Base-by-base conservation (phyloP, 192 early-diverging fungal species). In the Funneliformis geosporum region DNA sequence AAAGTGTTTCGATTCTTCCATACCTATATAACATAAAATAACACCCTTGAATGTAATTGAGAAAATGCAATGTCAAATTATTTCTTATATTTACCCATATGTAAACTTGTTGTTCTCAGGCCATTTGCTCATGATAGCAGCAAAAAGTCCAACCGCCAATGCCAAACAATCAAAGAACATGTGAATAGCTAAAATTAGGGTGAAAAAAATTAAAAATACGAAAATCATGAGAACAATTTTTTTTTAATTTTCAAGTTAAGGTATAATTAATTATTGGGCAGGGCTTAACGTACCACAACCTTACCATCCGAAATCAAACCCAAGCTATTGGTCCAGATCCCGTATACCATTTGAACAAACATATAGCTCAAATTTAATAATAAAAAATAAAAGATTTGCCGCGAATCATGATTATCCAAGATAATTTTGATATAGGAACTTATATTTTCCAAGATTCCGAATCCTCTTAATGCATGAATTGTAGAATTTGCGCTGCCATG, bases 111-210 rank as follows among this genome's bases (percentile, higher is more conserved):
- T 88, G 75, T 94, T 94, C n/a, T 92, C 86, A 21, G 91, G 94
- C 95, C 97, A 96, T 83, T 95, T 96, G 76, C 91, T 91, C 89
- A 97, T 92, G 2, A 97, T 95, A 2, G 94, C 90, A 9, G 97
- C 97, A 72, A 93, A 87, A 10, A 99, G 83, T 38, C 94, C 94
- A 44, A 97, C 90, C 4, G 92, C 93, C 79, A 99, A 81, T 8
- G 96, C 96, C 82, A 97, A 87, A 74, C 95, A 96, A 85, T 99
- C 97, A 85, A 99, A 99, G 75, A 97, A 90, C 97, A 99, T 99
- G 84, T 99, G 97, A 70, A 97, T 95, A 21, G 97, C 97, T 90
- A 80, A 11, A 61, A 72, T 43, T 12, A 23, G 46, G 38, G 16
- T 18, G 46, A 77, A 40, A 76, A 73, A 71, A 42, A 50, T 2